phyloP scores from a whole-genome alignment of 2,329 filamentous ascomycete species.

The Monilinia vaccinii-corymbosi region DNA sequence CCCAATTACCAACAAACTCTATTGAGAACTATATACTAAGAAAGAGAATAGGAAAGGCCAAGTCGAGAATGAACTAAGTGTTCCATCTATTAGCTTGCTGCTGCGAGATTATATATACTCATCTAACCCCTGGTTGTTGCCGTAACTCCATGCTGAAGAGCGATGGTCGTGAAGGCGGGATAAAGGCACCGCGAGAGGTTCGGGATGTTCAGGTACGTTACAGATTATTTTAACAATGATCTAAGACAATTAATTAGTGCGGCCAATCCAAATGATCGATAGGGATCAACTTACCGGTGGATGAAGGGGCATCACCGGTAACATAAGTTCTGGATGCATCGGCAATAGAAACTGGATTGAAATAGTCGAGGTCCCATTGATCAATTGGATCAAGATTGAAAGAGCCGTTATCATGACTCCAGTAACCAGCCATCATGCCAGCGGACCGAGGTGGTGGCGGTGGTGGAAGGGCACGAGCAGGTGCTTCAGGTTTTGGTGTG shows the following conservation, averaged over 20 bases:
- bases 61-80: background rate
- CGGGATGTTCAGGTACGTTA: background rate
- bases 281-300: background rate
- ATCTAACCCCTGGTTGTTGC: background rate
- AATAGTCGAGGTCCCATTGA: background rate
- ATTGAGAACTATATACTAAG: background rate
- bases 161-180: background rate
- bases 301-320: background rate
- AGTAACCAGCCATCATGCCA: conserved; percentile 8
- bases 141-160: background rate
- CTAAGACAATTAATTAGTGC: background rate
- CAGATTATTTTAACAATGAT: background rate
- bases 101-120: background rate
- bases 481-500: background rate
- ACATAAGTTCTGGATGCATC: background rate
- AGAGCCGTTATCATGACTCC: background rate
- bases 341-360: background rate
- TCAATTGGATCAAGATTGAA: background rate
- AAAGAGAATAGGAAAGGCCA: background rate
- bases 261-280: background rate
- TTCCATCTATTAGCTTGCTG: background rate
- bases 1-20: background rate
- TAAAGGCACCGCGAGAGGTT: background rate
- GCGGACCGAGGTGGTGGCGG: background rate
- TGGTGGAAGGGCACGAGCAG: background rate